Base-by-base conservation (phyloP, 1,139 yeast genomes). In the Candida sanyaensis region DNA sequence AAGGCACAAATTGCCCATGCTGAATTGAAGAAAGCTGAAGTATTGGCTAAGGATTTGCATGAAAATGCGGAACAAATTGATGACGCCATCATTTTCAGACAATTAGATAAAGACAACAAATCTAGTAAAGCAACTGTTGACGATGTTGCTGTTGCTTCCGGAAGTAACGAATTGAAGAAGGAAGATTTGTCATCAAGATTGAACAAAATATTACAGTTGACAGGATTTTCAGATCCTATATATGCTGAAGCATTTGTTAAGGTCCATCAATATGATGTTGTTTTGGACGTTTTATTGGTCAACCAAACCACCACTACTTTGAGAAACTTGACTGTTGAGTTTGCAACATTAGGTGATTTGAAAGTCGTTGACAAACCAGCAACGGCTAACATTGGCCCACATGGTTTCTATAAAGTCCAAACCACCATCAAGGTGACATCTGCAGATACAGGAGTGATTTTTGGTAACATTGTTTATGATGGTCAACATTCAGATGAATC, bases 161-260 rank as follows among this genome's bases (percentile, higher is more conserved):
- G 75, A 12, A 70, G 74, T 37, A 44, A 26, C 23, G 65, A 75
- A 38, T 56, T 75, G 48, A 77, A 69, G 68, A 80, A 70, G 61
- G 89, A 84, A 61, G 83, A 79, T 57, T 77, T 80, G 58, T 77
- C 83, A 24, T 90, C 97, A 1, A 86, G 90, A 69, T 80, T 95
- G 62, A 87, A 84, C 65, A 90, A 89, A 67, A 89, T 95, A 59
- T 85, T 91, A 47, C 98, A 90, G 66, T 81, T 95, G 56, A 93
- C 99, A 29, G 99, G 99, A 33, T 95, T 91, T 69, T 88, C 97
- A 0, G 99, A 95, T 65, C 96, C 99, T 24, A 96, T 95, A 37
- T 95, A 95, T 63, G 98, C 97, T 5, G 99, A 95, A 70, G 99
- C 98, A 0, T 89, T 87, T 62, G 89, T 95, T 56, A 89, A 89